A percentile compares a stretch with the other conserved stretches of the same genome.
phyloP scores from a whole-genome alignment of 2,329 filamentous ascomycete species.

The Xylaria sp. region DNA sequence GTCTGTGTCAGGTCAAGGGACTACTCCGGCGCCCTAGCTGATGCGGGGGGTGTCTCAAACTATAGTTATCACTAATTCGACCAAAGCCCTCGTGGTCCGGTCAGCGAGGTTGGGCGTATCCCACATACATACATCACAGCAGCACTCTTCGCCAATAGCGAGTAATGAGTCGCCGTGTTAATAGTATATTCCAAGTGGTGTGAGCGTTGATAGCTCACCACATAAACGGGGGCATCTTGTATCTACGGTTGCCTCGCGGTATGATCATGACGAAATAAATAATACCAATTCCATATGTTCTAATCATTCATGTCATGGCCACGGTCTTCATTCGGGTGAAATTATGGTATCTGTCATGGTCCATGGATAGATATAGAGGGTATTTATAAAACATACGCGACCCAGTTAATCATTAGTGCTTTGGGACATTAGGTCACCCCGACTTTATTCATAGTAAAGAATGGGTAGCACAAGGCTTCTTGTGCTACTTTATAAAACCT shows the following conservation, averaged over 20 bases:
- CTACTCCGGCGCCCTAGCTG: slow-evolving; percentile 17
- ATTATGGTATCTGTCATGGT: slow-evolving; percentile 8
- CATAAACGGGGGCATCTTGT: slow-evolving; percentile 33
- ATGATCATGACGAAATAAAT: slow-evolving; percentile 43
- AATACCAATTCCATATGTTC: slow-evolving; percentile 39
- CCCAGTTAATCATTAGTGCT: too few species aligned
- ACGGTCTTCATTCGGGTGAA: slow-evolving; percentile 1
- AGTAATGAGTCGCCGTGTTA: slow-evolving; percentile 13
- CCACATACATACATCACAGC: slow-evolving; percentile 1
- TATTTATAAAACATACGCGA: too few species aligned
- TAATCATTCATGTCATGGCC: slow-evolving; percentile 18
- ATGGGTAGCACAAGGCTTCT: not conserved
- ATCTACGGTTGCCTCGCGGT: slow-evolving; percentile 38
- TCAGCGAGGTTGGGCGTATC: slow-evolving; percentile 20
- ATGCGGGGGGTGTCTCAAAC: not conserved
- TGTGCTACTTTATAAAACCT: not conserved
- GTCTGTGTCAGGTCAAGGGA: slow-evolving; percentile 49
- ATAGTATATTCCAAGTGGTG: slow-evolving; percentile 27
- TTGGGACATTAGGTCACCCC: not conserved
- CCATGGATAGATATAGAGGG: too few species aligned
- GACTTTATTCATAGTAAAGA: not conserved
- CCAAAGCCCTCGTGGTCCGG: not conserved
- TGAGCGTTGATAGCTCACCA: slow-evolving; percentile 25
- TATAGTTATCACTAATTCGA: not conserved
- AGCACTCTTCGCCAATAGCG: slow-evolving; percentile 5